Evolutionary conservation across 345 rosid genomes (phyloP).

Genomic region (Viola odorata): DNA sequence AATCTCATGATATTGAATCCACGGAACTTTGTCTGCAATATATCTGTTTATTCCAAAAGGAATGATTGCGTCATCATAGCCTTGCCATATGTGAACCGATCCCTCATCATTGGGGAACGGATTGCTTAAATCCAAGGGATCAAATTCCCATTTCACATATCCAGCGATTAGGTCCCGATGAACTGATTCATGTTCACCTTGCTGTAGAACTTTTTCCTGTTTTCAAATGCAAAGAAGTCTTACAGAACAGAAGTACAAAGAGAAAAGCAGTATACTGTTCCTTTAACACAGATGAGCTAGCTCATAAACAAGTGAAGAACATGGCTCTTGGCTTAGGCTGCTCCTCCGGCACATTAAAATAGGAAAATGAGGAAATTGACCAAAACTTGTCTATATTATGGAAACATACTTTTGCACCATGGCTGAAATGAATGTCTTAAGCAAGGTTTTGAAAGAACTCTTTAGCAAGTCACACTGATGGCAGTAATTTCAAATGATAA

Average conservation of each 20-base stretch:
- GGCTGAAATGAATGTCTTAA: too few species aligned
- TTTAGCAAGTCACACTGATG: too few species aligned
- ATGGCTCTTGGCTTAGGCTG: too few species aligned
- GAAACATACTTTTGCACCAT: too few species aligned
- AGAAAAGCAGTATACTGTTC: too few species aligned
- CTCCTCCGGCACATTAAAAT: too few species aligned
- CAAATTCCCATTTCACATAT: slow-evolving; percentile 74
- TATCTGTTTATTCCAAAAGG: slow-evolving; percentile 40
- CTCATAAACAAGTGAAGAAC: not conserved
- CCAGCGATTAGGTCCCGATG: slow-evolving; percentile 54
- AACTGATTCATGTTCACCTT: slow-evolving; percentile 62
- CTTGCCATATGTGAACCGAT: slow-evolving; percentile 79
- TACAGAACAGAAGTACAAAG: too few species aligned
- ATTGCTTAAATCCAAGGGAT: slow-evolving; percentile 51
- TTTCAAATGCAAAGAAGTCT: slow-evolving; percentile 1
- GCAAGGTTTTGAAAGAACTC: too few species aligned
- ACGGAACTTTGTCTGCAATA: slow-evolving; percentile 53
- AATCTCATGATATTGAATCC: slow-evolving; percentile 72
- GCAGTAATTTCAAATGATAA: too few species aligned
- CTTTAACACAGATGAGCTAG: too few species aligned
- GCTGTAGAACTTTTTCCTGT: slow-evolving; percentile 56
- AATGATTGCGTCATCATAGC: slow-evolving; percentile 52
- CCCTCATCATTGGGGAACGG: slow-evolving; percentile 52
- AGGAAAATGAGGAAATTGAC: too few species aligned
- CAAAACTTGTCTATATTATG: too few species aligned